These are phyloP conservation scores for Rhizopus stolonifer DNA, from an alignment of 371 early-diverging fungal genomes.

Conservation along the genomic window DNA sequence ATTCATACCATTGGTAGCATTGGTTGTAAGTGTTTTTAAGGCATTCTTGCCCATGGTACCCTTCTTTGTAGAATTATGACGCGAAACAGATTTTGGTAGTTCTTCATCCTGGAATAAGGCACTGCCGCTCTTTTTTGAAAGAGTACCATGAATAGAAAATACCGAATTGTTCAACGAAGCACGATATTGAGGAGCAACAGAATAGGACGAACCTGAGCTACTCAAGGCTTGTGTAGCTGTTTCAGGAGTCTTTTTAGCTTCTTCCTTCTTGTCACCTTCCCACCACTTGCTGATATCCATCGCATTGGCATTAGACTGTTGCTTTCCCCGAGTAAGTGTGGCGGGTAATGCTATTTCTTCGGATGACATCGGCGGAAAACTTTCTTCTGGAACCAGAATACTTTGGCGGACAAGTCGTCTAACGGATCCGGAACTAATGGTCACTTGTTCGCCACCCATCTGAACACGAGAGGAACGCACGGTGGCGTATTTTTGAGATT, in stretches of 20 bases:
- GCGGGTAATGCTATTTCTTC: constrained; percentile 8
- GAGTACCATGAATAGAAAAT: constrained; percentile 8
- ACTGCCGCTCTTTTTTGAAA: constrained; percentile 11
- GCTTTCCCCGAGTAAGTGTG: not conserved
- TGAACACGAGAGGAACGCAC: constrained; percentile 14
- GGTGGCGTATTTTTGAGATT: constrained; percentile 6
- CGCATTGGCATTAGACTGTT: constrained; percentile 4
- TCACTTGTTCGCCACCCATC: constrained; percentile 16
- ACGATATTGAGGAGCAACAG: constrained; percentile 16
- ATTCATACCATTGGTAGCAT: constrained; percentile 19
- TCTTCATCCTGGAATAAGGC: not conserved
- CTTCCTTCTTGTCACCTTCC: constrained; percentile 2
- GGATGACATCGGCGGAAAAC: constrained; percentile 1
- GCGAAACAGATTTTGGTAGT: not conserved
- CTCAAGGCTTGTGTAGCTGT: not conserved
- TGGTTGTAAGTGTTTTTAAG: constrained; percentile 14
- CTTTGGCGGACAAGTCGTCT: constrained; percentile 39
- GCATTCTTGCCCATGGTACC: constrained; percentile 23
- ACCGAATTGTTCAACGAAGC: constrained; percentile 21
- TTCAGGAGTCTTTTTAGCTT: not conserved
- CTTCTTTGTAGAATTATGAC: constrained; percentile 16
- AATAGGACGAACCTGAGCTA: not conserved
- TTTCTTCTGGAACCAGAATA: constrained; percentile 16
- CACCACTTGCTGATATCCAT: constrained; percentile 25
- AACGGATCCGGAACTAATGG: constrained; percentile 37